phyloP scores from a whole-genome alignment of 768 basidiomycete genomes.

The Termitomyces sp. region DNA sequence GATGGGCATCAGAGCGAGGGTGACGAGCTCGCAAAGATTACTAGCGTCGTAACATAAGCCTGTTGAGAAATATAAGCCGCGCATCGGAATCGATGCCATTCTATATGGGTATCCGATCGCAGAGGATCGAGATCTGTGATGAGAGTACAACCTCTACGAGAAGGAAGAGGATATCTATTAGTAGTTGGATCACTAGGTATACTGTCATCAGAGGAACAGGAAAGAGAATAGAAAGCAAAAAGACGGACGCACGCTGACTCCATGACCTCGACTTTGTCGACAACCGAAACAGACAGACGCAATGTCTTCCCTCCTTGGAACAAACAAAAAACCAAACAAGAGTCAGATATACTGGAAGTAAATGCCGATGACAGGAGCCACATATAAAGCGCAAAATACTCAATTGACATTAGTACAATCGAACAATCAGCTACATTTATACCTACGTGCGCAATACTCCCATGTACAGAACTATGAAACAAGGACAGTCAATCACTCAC shows the following conservation, averaged over 20 bases:
- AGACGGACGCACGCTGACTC: conserved; percentile 37
- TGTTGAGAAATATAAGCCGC: conserved; percentile 60
- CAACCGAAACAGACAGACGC: too few relatives aligned
- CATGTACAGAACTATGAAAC: too few relatives aligned
- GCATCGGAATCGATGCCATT: conserved; percentile 37
- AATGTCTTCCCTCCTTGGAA: too few relatives aligned
- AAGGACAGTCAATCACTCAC: too few relatives aligned
- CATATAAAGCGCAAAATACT: too few relatives aligned
- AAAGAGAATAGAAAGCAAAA: background rate
- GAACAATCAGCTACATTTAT: too few relatives aligned
- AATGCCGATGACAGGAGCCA: too few relatives aligned
- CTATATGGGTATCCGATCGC: conserved; percentile 59
- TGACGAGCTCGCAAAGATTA: conserved; percentile 97
- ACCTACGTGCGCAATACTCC: too few relatives aligned
- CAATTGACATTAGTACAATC: too few relatives aligned
- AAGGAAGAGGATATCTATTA: conserved; percentile 64
- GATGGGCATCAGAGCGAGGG: too few relatives aligned
- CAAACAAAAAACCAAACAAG: too few relatives aligned
- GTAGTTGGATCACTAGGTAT: conserved; percentile 66
- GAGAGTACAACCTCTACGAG: conserved; percentile 70
- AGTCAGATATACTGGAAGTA: too few relatives aligned
- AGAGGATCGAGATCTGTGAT: conserved; percentile 55
- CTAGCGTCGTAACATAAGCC: conserved; percentile 81
- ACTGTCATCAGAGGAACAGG: conserved; percentile 35
- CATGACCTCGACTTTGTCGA: conserved; percentile 81